Conservation (phyloP, 495 filamentous ascomycete species). For the Diplogelasinospora grovesii region DNA sequence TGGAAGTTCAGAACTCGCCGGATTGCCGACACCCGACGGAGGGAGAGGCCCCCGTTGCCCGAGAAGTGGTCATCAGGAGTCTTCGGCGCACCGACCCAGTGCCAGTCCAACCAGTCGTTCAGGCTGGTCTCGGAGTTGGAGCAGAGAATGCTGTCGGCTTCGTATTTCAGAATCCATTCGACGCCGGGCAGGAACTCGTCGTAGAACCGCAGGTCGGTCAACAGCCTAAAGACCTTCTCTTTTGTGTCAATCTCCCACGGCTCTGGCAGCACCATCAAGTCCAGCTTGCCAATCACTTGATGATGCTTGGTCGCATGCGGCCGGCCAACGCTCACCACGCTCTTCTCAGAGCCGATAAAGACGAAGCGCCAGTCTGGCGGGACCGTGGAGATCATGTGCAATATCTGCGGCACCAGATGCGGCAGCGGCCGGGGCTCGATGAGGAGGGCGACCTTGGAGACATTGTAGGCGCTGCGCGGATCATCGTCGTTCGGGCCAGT, state of each 20-base stretch:
- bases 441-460: conserved; percentile 43
- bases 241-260: conserved; percentile 36
- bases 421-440: conserved; percentile 42
- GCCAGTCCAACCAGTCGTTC: conserved; percentile 42
- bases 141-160: conserved; percentile 45
- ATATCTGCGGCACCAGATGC: conserved; percentile 37
- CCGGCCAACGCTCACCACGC: conserved; percentile 30
- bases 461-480: conserved; percentile 35
- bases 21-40: conserved; percentile 40
- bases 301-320: conserved; percentile 38
- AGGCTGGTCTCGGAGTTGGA: conserved; percentile 38
- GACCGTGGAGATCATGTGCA: conserved; percentile 45
- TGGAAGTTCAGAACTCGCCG: conserved; percentile 36
- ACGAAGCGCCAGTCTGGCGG: conserved; percentile 47
- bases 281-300: conserved; percentile 40
- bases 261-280: conserved; percentile 35
- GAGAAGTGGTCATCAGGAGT: conserved; percentile 32
- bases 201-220: conserved; percentile 45
- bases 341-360: conserved; percentile 40
- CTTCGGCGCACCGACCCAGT: conserved; percentile 44
- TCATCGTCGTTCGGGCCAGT: conserved; percentile 23
- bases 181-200: conserved; percentile 35
- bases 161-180: conserved; percentile 42
- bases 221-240: conserved; percentile 34
- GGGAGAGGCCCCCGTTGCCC: conserved; percentile 45